Conservation (phyloP, 1,139 yeast species). For the Hyphopichia fennica region DNA sequence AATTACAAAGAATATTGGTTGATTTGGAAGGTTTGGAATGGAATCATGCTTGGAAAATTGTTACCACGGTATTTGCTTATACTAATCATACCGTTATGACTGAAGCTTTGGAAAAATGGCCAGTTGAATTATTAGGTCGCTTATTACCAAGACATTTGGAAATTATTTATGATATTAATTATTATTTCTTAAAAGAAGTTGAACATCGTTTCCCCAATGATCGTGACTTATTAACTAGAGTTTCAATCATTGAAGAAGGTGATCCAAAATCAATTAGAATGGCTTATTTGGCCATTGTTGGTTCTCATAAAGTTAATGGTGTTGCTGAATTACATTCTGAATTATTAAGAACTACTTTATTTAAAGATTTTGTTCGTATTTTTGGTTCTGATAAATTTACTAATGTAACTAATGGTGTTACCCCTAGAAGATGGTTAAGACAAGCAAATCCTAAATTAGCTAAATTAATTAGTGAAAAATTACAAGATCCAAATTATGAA, state of each 20-base stretch:
- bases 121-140: slow-evolving; percentile 73
- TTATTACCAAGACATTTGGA: slow-evolving; percentile 90
- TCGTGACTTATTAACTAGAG: slow-evolving; percentile 63
- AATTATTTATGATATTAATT: slow-evolving; percentile 84
- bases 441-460: slow-evolving; percentile 89
- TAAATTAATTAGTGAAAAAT: slow-evolving; percentile 65
- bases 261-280: slow-evolving; percentile 80
- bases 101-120: slow-evolving; percentile 97
- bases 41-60: slow-evolving; percentile 86
- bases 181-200: slow-evolving; percentile 73
- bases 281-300: slow-evolving; percentile 90
- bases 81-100: slow-evolving; percentile 95
- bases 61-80: slow-evolving; percentile 79
- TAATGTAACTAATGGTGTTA: slow-evolving; percentile 92
- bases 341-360: slow-evolving; percentile 83
- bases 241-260: slow-evolving; percentile 84
- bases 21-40: slow-evolving; percentile 81
- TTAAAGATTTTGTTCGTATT: slow-evolving; percentile 82
- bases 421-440: slow-evolving; percentile 95
- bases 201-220: slow-evolving; percentile 74
- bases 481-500: slow-evolving; percentile 63
- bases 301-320: slow-evolving; percentile 92
- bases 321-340: slow-evolving; percentile 96
- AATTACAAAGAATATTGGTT: slow-evolving; percentile 80
- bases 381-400: slow-evolving; percentile 83